Evolutionary conservation across 768 basidiomycete species (phyloP).

Genomic region (Tricholomella constricta): DNA sequence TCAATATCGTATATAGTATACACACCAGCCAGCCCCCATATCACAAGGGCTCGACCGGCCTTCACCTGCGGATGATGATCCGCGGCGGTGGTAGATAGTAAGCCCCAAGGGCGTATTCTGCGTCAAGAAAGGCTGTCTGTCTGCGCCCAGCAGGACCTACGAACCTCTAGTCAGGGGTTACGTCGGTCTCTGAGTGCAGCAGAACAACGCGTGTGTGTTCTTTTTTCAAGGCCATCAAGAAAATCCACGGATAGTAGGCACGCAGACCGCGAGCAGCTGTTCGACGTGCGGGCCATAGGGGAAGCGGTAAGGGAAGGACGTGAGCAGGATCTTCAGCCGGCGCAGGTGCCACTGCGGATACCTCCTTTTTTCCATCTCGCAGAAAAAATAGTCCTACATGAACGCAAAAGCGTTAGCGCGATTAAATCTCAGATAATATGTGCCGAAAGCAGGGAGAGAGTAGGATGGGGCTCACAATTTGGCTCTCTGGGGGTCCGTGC

Average conservation of each 20-base stretch:
- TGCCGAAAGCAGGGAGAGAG: constrained; percentile 1
- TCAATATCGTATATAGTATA: too few species aligned
- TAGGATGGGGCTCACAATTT: constrained; percentile 26
- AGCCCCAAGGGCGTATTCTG: too few species aligned
- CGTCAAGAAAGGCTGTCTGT: not conserved
- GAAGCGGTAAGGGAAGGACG: constrained; percentile 31
- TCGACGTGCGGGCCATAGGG: constrained; percentile 32
- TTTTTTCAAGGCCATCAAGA: not conserved
- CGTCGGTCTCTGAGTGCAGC: too few species aligned
- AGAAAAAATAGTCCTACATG: constrained; percentile 33
- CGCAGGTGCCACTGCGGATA: constrained; percentile 36
- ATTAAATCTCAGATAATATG: too few species aligned
- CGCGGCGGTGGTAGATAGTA: not conserved
- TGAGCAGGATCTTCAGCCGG: constrained; percentile 33
- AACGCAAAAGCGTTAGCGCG: too few species aligned
- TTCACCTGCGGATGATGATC: not conserved
- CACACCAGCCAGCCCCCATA: too few species aligned
- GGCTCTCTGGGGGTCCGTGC: constrained; percentile 22
- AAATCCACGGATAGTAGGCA: constrained; percentile 26
- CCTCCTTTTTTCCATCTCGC: constrained; percentile 32
- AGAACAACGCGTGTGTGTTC: too few species aligned
- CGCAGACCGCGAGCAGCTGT: constrained; percentile 33
- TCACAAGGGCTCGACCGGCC: too few species aligned
- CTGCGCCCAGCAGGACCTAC: not conserved
- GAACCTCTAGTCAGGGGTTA: not conserved